Evolutionary conservation across 352 stramenopile genomes (phyloP), one percentile per base, ranked within the genome.

Genomic region (Phytophthora pistaciae): DNA sequence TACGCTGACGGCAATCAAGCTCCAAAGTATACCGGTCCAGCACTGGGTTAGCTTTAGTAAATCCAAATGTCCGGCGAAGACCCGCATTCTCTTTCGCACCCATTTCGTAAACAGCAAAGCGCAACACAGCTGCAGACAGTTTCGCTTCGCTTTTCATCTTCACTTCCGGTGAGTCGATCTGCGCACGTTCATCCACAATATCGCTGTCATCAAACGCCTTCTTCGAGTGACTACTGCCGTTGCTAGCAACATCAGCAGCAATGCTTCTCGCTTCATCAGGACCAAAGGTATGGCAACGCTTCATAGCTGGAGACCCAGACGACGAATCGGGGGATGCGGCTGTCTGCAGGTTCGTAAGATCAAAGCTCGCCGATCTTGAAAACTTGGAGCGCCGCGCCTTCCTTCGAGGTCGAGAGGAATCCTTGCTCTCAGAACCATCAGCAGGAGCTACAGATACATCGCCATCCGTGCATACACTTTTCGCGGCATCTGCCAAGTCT

Each of bases 191-290:
- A 65, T 93, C 85, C 25, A 94, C 85, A 50, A 94, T 94, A 58
- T 94, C 87, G 58, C 85, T 94, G 66, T 94, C 87, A 68, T 94
- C 87, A 73, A 94, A 94, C 11, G 81, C 89, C 44, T 91, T 91
- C 49, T 83, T 82, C 6, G 70, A 70, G 5, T 74, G 66, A 54
- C 33, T 64, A 68, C 60, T 72, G 13, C 59, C 63, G 42, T 59
- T 75, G 38, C 48, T 72, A 53, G 60, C n/a, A 50, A 56, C 25
- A 49, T 70, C 63, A 2, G n/a, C 60, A 61, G 52, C 38, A 59
- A 49, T 53, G 5, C 38, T 33, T 63, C 48, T 66, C 10, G 53
- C 36, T 14, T 75, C 67, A 42, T 73, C 59, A 9, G 66, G 58
- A 1, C 68, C 67, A 57, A 80, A 76, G 1, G 72, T 80, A 60